These are phyloP conservation scores for Boletellus sp. DNA, from an alignment of 768 basidiomycete genomes.

Conservation along the genomic window DNA sequence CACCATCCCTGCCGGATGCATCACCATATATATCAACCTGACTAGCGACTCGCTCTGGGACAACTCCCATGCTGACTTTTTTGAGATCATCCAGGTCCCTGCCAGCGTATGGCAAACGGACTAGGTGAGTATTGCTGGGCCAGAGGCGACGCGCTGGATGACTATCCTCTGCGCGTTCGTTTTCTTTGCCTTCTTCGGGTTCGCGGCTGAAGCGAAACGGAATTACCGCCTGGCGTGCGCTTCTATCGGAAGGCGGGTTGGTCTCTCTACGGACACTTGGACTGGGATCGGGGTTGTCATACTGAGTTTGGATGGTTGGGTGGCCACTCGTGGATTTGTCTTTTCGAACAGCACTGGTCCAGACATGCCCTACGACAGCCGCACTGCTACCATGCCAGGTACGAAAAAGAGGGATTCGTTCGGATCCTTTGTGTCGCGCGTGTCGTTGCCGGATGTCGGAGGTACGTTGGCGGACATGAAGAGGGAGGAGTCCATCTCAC, in stretches of 20 bases:
- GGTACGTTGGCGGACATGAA: no score
- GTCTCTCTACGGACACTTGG: conserved; percentile 30
- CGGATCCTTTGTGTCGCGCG: no score
- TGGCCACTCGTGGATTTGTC: no score
- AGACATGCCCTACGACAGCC: no score
- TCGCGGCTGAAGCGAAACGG: conserved; percentile 60
- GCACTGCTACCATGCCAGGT: no score
- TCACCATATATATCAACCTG: conserved; percentile 32
- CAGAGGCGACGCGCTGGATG: conserved; percentile 47
- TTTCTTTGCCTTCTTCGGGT: conserved; percentile 70
- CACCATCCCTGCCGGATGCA: conserved; percentile 32
- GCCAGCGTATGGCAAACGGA: conserved; percentile 37
- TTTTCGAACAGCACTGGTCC: no score
- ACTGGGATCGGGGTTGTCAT: conserved; percentile 28
- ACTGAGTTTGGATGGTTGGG: no score
- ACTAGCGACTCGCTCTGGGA: no score
- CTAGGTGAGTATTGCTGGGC: conserved; percentile 7
- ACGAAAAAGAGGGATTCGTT: no score
- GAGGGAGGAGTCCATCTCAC: no score
- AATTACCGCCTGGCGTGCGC: conserved; percentile 46
- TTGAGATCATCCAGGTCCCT: conserved; percentile 38
- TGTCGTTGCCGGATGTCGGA: conserved; percentile 39
- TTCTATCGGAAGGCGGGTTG: conserved; percentile 36
- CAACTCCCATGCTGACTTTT: conserved; percentile 35
- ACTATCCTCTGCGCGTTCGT: conserved; percentile 48